Percentiles rank a stretch among this genome's conserved stretches.
Evolutionary conservation across 306 rosid species (phyloP).

Genomic region (Cicer bijugum): DNA sequence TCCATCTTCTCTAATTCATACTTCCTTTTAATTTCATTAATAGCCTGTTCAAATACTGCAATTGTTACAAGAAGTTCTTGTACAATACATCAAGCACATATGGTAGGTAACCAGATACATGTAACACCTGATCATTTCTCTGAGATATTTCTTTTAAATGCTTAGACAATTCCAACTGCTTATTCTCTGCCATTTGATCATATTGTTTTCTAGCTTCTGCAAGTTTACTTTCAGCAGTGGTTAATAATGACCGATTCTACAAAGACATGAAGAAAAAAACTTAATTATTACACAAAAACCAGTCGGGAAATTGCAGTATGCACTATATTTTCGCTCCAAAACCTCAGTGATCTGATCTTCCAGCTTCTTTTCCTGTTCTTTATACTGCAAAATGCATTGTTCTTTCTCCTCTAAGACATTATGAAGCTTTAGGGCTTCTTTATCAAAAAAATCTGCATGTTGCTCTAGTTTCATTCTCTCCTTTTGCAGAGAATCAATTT

Average conservation of each 20-base stretch:
- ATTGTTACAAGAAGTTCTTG: slow-evolving; percentile 46
- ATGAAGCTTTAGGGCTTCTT: slow-evolving; percentile 61
- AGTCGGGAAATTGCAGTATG: slow-evolving; percentile 24
- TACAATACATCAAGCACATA: slow-evolving; percentile 31
- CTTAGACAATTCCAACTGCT: slow-evolving; percentile 78
- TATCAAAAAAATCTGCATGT: slow-evolving; percentile 58
- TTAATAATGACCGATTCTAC: slow-evolving; percentile 65
- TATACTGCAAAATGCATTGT: slow-evolving; percentile 56
- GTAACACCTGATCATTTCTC: slow-evolving; percentile 88
- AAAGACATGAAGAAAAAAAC: slow-evolving; percentile 39
- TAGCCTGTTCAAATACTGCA: slow-evolving; percentile 64
- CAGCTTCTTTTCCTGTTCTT: slow-evolving; percentile 74
- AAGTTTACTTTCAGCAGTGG: slow-evolving; percentile 72
- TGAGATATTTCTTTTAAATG: slow-evolving; percentile 92
- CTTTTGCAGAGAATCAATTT: slow-evolving; percentile 58
- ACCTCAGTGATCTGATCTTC: slow-evolving; percentile 78
- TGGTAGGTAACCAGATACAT: slow-evolving; percentile 38
- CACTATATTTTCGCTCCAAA: slow-evolving; percentile 44
- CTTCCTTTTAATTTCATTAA: slow-evolving; percentile 82
- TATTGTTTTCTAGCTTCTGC: slow-evolving; percentile 76
- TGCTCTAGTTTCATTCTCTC: slow-evolving; percentile 63
- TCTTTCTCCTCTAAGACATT: slow-evolving; percentile 68
- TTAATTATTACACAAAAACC: slow-evolving; percentile 28
- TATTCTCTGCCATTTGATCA: slow-evolving; percentile 77
- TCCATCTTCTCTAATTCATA: slow-evolving; percentile 89